Conservation (phyloP, 352 stramenopile species). For the Lagenidium sp. region DNA sequence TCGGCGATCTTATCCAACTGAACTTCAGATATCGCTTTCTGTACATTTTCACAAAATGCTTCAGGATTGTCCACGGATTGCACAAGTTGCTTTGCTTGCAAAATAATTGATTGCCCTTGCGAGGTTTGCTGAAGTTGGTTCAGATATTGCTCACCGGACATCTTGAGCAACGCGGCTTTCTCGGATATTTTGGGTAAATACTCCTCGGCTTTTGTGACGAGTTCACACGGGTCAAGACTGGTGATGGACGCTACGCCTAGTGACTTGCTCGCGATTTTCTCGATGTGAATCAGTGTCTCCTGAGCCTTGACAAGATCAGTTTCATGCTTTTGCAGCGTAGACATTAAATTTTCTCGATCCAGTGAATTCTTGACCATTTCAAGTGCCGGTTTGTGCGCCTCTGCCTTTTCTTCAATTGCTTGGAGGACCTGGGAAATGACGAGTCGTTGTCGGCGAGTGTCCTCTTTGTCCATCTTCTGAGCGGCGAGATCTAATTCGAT, state of each 20-base stretch:
- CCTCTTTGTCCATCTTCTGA: slow-evolving; percentile 18
- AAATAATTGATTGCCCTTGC: slow-evolving; percentile 52
- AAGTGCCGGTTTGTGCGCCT: slow-evolving; percentile 30
- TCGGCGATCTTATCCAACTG: slow-evolving; percentile 58
- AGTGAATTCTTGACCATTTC: slow-evolving; percentile 27
- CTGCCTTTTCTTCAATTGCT: slow-evolving; percentile 39
- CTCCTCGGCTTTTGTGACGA: slow-evolving; percentile 58
- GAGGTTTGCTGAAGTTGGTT: slow-evolving; percentile 59
- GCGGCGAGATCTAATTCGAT: slow-evolving; percentile 29
- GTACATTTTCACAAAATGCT: slow-evolving; percentile 63
- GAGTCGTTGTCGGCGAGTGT: slow-evolving; percentile 25
- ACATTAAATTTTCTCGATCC: slow-evolving; percentile 27
- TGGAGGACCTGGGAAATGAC: slow-evolving; percentile 61
- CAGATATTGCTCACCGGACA: slow-evolving; percentile 65
- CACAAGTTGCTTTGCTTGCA: slow-evolving; percentile 60
- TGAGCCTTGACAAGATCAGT: slow-evolving; percentile 44
- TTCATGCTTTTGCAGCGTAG: slow-evolving; percentile 52
- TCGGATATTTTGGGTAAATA: slow-evolving; percentile 47
- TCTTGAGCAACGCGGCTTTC: slow-evolving; percentile 35
- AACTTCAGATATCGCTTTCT: slow-evolving; percentile 53
- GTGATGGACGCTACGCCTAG: slow-evolving; percentile 50
- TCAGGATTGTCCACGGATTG: slow-evolving; percentile 70
- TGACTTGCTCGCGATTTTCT: slow-evolving; percentile 49
- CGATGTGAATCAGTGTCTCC: slow-evolving; percentile 39
- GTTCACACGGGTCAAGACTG: slow-evolving; percentile 34